These are phyloP conservation scores for Camellia sinensis DNA, from an alignment of 148 eudicot species.

Conservation along the genomic window DNA sequence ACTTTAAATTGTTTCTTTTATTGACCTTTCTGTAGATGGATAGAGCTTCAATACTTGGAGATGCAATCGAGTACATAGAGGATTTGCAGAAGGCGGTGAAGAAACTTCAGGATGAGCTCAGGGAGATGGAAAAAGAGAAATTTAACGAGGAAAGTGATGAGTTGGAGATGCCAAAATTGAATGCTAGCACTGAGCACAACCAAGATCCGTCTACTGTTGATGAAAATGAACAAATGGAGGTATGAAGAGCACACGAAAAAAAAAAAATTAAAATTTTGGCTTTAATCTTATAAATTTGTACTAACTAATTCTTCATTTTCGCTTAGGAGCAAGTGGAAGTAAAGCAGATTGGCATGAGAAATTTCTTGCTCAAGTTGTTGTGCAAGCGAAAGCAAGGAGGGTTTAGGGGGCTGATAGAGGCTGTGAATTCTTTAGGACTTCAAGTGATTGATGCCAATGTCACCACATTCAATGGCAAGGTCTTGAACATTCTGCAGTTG, in stretches of 20 bases:
- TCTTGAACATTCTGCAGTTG: constrained; percentile 24
- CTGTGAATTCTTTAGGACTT: constrained; percentile 43
- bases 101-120: constrained; percentile 47
- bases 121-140: constrained; percentile 30
- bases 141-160: constrained; percentile 10
- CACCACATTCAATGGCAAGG: constrained; percentile 28
- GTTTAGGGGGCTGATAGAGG: constrained; percentile 55
- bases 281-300: background rate
- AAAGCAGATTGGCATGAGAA: constrained; percentile 45
- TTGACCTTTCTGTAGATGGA: constrained; percentile 50
- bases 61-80: constrained; percentile 72
- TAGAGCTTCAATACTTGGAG: constrained; percentile 60
- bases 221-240: constrained; percentile 35
- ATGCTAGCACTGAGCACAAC: constrained; percentile 2
- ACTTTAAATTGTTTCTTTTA: background rate
- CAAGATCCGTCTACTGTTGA: constrained; percentile 6
- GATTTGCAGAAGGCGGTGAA: constrained; percentile 45
- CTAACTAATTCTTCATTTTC: background rate
- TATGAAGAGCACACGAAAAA: constrained; percentile 12
- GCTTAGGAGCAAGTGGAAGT: constrained; percentile 59
- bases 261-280: background rate
- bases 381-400: constrained; percentile 45
- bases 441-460: constrained; percentile 54
- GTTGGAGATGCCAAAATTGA: constrained; percentile 12
- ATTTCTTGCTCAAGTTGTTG: constrained; percentile 44